Evolutionary conservation across 345 rosid species (phyloP).

Genomic region (Brassica napus): Da-Ae NC_063451.1:13569501-13570000

Average conservation of each 20-base stretch:
- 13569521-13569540: neutral
- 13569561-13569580: neutral
- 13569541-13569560: neutral
- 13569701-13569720: neutral
- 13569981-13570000: too few species aligned
- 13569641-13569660: neutral
- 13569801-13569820: neutral
- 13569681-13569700: neutral
- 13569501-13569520: neutral
- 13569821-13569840: neutral
- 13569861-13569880: too few species aligned
- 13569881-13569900: too few species aligned
- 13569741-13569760: neutral
- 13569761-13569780: neutral
- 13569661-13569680: neutral
- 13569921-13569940: too few species aligned
- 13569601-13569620: neutral
- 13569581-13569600: neutral
- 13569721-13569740: neutral
- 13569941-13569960: too few species aligned
- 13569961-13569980: too few species aligned
- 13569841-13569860: neutral
- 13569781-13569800: neutral
- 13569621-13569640: neutral
- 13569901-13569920: too few species aligned